Evolutionary conservation across 768 basidiomycete species (phyloP), one percentile per base, ranked within the genome.

Genomic region (Suillus cothurnatus): DNA sequence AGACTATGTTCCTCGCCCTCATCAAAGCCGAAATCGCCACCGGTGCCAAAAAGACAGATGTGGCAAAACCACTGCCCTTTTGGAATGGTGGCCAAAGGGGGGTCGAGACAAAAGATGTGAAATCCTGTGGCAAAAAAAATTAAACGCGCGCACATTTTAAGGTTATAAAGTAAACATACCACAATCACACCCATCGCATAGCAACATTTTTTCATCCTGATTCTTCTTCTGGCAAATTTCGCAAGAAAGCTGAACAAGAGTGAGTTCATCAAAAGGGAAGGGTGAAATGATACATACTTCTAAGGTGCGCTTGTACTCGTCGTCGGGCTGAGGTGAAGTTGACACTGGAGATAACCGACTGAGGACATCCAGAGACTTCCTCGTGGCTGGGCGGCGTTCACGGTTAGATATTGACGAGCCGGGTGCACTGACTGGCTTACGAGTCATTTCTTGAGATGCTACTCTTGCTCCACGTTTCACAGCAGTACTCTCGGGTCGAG

Each of bases 61-160:
- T 91, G 92, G 76, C 97, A 99, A 74, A 88, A 98, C 97, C 97
- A 99, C 68, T 97, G 90, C 47, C 95, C 94, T 72, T 91, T 92
- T 2, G 97, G 97, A 63, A 99, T 92, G 2, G 83, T 80, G 11
- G 84, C 79, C 61, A 99, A 80, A 23, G 96, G 96, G 15, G 97
- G 97, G 72, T 95, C 92, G 64, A 99, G 89, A 75, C 97, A 99
- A 76, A 92, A 95, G 81, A 93, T 97, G 78, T 99, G 97, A 79
- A 94, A 99, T 5, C 97, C 94, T 96, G 65, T 64, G 45, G 66
- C 64, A 63, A 67, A 64, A 64, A 67, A 65, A 71, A 67, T 67
- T 66, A 68, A 60, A 34, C 45, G 62, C 49, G 45, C 49, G 52
- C 19, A 26, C 49, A 47, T 65, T 61, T 53, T 62, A 45, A 70